A percentile compares a stretch with the other conserved stretches of the same genome.
These are phyloP conservation scores for Solanum medicagineum DNA, from an alignment of 257 asterid species.

Conservation along the genomic window DNA sequence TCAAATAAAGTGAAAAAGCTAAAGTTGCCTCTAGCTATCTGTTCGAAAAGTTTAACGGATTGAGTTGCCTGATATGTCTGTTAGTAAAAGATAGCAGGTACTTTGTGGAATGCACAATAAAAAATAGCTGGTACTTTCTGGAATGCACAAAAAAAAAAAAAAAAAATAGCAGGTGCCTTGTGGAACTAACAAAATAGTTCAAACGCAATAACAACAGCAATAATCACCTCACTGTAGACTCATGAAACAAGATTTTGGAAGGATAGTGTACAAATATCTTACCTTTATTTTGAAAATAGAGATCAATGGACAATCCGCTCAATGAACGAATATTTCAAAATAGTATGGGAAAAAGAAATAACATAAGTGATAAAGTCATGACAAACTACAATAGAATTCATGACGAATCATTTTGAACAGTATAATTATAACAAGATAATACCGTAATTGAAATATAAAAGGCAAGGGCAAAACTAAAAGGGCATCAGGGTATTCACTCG, in stretches of 20 bases:
- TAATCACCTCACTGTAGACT: not conserved
- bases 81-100: not conserved
- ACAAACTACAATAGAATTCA: not conserved
- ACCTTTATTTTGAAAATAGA: not conserved
- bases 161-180: too few relatives aligned
- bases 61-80: not conserved
- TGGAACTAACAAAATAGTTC: not conserved
- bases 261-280: not conserved
- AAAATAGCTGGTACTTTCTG: not conserved
- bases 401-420: not conserved
- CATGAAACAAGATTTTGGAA: not conserved
- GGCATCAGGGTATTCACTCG: not conserved
- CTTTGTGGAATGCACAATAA: not conserved
- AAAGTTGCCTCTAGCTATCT: not conserved
- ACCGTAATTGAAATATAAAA: not conserved
- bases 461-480: too few relatives aligned
- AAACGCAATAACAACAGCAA: not conserved
- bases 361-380: not conserved
- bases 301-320: not conserved
- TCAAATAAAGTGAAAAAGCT: fast-evolving
- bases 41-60: not conserved
- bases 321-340: not conserved
- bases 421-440: not conserved
- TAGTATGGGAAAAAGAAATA: not conserved
- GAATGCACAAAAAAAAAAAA: not conserved